Evolutionary conservation across 345 rosid genomes (phyloP), one percentile per base, ranked within the genome.

Genomic region (Psidium friedrichsthalianum): DNA sequence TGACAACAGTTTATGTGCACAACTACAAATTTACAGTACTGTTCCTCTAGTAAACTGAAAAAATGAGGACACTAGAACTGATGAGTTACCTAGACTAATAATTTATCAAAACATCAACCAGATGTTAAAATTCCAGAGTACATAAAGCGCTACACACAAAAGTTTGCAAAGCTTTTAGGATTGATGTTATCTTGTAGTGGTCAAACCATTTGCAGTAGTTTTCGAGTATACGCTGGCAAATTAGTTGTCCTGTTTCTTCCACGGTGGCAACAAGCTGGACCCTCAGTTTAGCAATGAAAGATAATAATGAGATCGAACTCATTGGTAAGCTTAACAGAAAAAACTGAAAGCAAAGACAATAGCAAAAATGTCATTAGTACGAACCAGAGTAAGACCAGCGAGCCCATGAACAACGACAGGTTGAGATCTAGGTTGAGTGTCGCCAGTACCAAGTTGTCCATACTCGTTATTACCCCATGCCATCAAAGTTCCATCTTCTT

Each of bases 401-500:
- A 98, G 93, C 89, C 98, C 99, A 87, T 95, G 94, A 90, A 96
- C 98, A 82, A 90, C 94, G 88, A 96, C 93, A 87, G 99, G 98
- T 78, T 94, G 95, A 11, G 99, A 98, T 93, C 98, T 94, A 27
- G 99, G 99, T 85, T 98, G 99, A 85, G 99, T 98, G 90, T 98
- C 99, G 16, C 99, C 99, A 8, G 98, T 98, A 83, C 99, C 99
- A 90, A 98, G 99, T 88, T 98, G 99, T 87, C 99, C 99, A 78
- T 98, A 98, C 89, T 98, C 99, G 84, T 98, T 98, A 88, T 94
- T 98, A 64, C 99, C 99, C 99, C 99, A 98, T 51, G 98, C 99
- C 99, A 98, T 94, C 90, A 96, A 87, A 82, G 93, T 90, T 84
- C 98, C 99, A 89, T 96, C 97, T 89, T 95, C 98, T 89, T 96